These are phyloP conservation scores for Ananas comosus DNA, from an alignment of 176 grass and related monocot species.

Conservation along the genomic window DNA sequence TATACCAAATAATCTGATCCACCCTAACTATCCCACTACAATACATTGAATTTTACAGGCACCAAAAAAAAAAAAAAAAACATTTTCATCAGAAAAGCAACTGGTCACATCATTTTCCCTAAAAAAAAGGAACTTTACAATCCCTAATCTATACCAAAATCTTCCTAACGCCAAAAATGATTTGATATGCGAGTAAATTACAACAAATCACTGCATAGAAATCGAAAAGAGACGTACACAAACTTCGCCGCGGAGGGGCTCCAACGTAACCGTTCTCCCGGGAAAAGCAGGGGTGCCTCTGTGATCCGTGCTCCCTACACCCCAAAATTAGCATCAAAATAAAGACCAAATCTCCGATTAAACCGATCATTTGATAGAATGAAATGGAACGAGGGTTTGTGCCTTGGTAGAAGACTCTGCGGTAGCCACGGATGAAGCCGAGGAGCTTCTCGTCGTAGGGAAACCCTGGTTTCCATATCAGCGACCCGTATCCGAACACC, in stretches of 20 bases:
- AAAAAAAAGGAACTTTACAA: no score
- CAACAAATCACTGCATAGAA: not conserved
- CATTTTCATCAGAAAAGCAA: no score
- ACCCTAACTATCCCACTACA: no score
- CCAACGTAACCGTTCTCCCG: conserved; percentile 82
- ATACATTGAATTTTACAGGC: no score
- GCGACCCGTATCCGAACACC: conserved; percentile 89
- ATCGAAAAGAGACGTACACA: conserved; percentile 42
- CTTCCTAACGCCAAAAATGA: no score
- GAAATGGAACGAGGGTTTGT: not conserved
- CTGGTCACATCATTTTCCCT: no score
- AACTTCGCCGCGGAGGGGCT: conserved; percentile 36
- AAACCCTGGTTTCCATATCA: conserved; percentile 89
- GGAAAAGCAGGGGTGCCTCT: conserved; percentile 73
- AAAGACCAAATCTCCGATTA: not conserved
- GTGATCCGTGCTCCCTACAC: conserved; percentile 81
- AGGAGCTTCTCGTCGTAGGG: conserved; percentile 60
- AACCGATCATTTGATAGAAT: not conserved
- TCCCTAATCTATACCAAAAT: no score
- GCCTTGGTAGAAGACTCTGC: conserved; percentile 93
- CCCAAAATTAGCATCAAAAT: not conserved
- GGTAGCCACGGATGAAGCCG: conserved; percentile 73
- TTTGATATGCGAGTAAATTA: no score
- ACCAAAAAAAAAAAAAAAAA: not conserved
- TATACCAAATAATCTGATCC: no score